Evolutionary conservation across 2,329 filamentous ascomycete genomes (phyloP).

Genomic region (Cercospora janseana): DNA sequence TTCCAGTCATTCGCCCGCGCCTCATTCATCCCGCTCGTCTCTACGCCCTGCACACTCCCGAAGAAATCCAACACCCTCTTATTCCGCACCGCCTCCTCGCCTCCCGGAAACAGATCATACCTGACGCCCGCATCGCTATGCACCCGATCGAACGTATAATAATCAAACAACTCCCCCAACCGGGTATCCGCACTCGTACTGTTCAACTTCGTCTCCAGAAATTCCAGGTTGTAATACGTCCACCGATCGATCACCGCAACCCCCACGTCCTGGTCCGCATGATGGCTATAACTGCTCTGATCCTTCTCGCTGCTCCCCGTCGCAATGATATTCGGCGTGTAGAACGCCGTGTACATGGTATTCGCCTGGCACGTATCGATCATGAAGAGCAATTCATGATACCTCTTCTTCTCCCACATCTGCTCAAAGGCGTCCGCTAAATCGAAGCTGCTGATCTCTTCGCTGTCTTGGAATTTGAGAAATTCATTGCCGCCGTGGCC

Average conservation of each 20-base stretch:
- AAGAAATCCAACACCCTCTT: constrained; percentile 95
- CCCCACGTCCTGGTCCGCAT: constrained; percentile 95
- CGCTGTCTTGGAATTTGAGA: constrained; percentile 95
- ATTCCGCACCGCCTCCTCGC: constrained; percentile 71
- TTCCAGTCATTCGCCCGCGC: constrained; percentile 51
- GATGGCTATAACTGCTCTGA: constrained; percentile 94
- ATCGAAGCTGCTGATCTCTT: constrained; percentile 96
- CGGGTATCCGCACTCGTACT: constrained; percentile 81
- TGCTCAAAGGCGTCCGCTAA: constrained; percentile 96
- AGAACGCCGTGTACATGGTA: constrained; percentile 98
- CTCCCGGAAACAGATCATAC: constrained; percentile 91
- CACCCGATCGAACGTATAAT: constrained; percentile 91
- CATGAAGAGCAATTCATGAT: constrained; percentile 98
- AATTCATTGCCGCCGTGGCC: constrained; percentile 98
- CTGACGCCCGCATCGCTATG: constrained; percentile 88
- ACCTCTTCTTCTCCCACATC: constrained; percentile 99
- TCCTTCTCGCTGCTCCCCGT: constrained; percentile 96
- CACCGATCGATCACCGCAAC: constrained; percentile 98
- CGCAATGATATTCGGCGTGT: constrained; percentile 96
- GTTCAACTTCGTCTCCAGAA: constrained; percentile 84
- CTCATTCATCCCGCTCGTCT: constrained; percentile 56
- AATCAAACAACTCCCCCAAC: constrained; percentile 91
- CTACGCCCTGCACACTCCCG: constrained; percentile 95
- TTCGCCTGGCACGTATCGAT: constrained; percentile 99
- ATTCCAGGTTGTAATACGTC: constrained; percentile 98